A percentile compares a stretch with the other conserved stretches of the same genome.
These are phyloP conservation scores for Colletotrichum ledebouriae DNA, from an alignment of 2,329 filamentous ascomycete species.

Conservation along the genomic window DNA sequence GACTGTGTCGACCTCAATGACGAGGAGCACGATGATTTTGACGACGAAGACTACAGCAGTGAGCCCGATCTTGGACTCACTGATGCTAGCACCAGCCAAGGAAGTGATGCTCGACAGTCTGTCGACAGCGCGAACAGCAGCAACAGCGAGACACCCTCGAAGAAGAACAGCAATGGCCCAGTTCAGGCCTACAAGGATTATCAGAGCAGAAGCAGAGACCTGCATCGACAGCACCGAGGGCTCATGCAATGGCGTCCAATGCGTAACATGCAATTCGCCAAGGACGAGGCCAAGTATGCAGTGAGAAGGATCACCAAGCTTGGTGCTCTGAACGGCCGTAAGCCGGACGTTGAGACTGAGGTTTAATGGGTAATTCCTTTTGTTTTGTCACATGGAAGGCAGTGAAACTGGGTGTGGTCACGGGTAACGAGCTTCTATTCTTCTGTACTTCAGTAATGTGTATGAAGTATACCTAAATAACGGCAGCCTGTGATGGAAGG, in stretches of 20 bases:
- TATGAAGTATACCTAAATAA: constrained; percentile 18
- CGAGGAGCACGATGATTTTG: constrained; percentile 57
- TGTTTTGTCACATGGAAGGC: background rate
- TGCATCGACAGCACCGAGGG: constrained; percentile 89
- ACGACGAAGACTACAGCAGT: constrained; percentile 52
- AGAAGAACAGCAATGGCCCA: constrained; percentile 65
- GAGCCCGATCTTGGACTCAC: constrained; percentile 66
- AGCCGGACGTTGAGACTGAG: constrained; percentile 91
- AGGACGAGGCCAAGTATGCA: constrained; percentile 86
- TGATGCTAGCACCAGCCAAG: constrained; percentile 60
- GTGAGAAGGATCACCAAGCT: constrained; percentile 81
- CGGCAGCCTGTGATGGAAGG: constrained; percentile 10
- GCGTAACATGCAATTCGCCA: constrained; percentile 87
- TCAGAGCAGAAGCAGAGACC: constrained; percentile 76
- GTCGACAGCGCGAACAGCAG: constrained; percentile 57
- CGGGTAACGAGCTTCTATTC: background rate
- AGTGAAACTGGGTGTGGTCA: background rate
- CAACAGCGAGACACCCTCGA: constrained; percentile 48
- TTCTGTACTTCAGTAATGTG: constrained; percentile 12
- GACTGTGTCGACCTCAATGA: constrained; percentile 50
- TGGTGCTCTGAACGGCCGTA: constrained; percentile 81
- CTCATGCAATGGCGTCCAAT: constrained; percentile 97
- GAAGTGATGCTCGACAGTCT: constrained; percentile 50
- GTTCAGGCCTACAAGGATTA: constrained; percentile 72
- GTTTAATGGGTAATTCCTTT: constrained; percentile 53